Percentiles rank a stretch among this genome's conserved stretches.
Evolutionary conservation across 192 early-diverging fungal species (phyloP).

Genomic region (Ambispora gerdemannii): DNA sequence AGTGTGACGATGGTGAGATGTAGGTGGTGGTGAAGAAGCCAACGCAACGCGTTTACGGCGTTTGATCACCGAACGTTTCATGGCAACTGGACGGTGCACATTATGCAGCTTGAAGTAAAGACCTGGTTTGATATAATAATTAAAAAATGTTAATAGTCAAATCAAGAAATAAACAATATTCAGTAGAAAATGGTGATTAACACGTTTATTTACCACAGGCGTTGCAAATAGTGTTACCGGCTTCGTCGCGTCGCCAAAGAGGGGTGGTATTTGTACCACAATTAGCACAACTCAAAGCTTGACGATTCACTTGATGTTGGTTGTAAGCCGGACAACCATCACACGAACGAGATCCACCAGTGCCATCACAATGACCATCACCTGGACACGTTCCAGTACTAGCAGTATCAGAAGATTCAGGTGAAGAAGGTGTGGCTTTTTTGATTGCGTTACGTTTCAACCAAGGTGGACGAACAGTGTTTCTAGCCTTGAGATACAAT

Average conservation of each 20-base stretch:
- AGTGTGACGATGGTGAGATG: slow-evolving; percentile 26
- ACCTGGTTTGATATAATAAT: slow-evolving; percentile 47
- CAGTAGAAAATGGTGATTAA: not conserved
- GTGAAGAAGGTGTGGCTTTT: slow-evolving; percentile 21
- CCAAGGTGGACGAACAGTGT: slow-evolving; percentile 53
- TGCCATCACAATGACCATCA: slow-evolving; percentile 73
- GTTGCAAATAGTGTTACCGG: slow-evolving; percentile 76
- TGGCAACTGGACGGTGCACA: slow-evolving; percentile 74
- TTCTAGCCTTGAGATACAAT: slow-evolving; percentile 55
- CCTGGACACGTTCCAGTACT: slow-evolving; percentile 66
- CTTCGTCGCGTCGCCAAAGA: slow-evolving; percentile 73
- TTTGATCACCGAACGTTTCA: slow-evolving; percentile 75
- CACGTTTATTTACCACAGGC: slow-evolving; percentile 54
- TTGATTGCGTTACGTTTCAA: slow-evolving; percentile 49
- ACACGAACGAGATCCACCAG: slow-evolving; percentile 67
- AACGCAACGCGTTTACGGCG: slow-evolving; percentile 62
- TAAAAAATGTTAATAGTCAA: not conserved
- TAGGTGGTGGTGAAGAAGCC: slow-evolving; percentile 33
- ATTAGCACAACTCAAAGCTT: slow-evolving; percentile 63
- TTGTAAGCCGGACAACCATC: slow-evolving; percentile 75
- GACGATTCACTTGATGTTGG: slow-evolving; percentile 58
- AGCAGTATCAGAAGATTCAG: slow-evolving; percentile 30
- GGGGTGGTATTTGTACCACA: slow-evolving; percentile 77
- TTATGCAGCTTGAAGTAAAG: slow-evolving; percentile 87
- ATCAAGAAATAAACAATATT: not conserved